Conservation (phyloP, 768 basidiomycete genomes). For the Boletus coccyginus region DNA sequence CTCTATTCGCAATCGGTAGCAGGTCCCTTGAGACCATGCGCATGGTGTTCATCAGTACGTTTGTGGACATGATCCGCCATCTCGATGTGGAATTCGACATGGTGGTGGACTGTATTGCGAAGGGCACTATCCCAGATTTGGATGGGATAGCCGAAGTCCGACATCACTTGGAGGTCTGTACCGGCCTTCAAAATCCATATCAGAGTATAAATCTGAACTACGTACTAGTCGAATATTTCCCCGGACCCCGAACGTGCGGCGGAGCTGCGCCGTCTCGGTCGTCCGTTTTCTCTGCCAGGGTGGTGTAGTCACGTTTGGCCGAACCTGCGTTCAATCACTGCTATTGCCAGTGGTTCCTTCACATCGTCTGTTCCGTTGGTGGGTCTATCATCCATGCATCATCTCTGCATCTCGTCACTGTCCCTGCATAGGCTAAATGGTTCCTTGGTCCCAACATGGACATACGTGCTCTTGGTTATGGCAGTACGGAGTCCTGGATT, state of each 20-base stretch:
- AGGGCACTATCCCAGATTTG: slow-evolving; percentile 6
- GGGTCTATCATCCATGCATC: too few relatives aligned
- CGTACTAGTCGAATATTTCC: neutral
- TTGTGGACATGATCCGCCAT: too few relatives aligned
- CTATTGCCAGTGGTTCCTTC: too few relatives aligned
- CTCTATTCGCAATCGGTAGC: too few relatives aligned
- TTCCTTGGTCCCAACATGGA: too few relatives aligned
- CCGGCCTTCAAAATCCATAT: neutral
- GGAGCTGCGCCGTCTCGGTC: slow-evolving; percentile 9
- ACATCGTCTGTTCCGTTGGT: too few relatives aligned
- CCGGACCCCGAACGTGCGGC: slow-evolving; percentile 1
- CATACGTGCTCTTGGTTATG: neutral
- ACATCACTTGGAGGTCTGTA: neutral
- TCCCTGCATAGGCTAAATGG: too few relatives aligned
- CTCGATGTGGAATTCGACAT: neutral
- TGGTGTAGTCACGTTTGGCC: neutral
- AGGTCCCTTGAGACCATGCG: too few relatives aligned
- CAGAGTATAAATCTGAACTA: neutral
- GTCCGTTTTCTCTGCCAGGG: slow-evolving; percentile 4
- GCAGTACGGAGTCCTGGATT: slow-evolving; percentile 4
- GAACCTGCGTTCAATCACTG: too few relatives aligned
- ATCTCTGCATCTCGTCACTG: too few relatives aligned
- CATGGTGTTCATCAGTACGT: too few relatives aligned
- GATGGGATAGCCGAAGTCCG: neutral
- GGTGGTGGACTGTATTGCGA: slow-evolving; percentile 8